Base-by-base conservation (phyloP, 495 filamentous ascomycete genomes). In the Aspergillus panamensis region DNA sequence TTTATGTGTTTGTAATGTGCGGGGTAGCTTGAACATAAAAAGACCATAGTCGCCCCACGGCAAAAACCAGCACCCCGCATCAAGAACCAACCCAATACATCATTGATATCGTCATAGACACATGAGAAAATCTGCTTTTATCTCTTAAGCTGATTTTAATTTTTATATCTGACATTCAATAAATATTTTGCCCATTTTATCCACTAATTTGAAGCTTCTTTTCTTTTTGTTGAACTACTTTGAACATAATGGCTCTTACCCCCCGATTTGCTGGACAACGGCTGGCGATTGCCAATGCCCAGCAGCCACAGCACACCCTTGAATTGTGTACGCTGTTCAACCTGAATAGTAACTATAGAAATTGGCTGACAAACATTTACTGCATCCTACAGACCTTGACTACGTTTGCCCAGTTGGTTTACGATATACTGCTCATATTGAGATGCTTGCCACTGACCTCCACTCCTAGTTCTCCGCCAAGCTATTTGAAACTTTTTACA, bases 201-300 rank as follows among this genome's bases (percentile, higher is more conserved):
- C 47, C 4, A 31, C 21, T 30, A 30, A 30, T n/a, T 14, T 31
- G 14, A 30, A 4, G 8, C 20, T 16, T 49, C 29, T 13, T 30
- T 49, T 49, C 6, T 29, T 25, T 14, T 17, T 12, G 10, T 13
- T 14, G 13, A 31, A 16, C 6, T 30, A 30, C 16, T 9, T 21
- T 45, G 42, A 45, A 6, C 19, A 21, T 20, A 53, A 93, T 93
- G 89, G 85, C 89, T 10, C 77, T 92, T 56, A 79, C 87, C 37
- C 89, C 89, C 31, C 88, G 87, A 69, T 91, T 91, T 72, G 80
- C 78, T 1, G 89, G 85, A 56, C 86, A 90, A 59, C 84, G 79
- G 64, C 79, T 87, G 45, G 64, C 73, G 25, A 66, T 71, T 45
- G 67, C 70, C 31, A 63, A 73, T 39, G 62, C 63, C 16, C 67